Conservation (phyloP, 306 rosid genomes). For the Cucurbita maxima region DNA sequence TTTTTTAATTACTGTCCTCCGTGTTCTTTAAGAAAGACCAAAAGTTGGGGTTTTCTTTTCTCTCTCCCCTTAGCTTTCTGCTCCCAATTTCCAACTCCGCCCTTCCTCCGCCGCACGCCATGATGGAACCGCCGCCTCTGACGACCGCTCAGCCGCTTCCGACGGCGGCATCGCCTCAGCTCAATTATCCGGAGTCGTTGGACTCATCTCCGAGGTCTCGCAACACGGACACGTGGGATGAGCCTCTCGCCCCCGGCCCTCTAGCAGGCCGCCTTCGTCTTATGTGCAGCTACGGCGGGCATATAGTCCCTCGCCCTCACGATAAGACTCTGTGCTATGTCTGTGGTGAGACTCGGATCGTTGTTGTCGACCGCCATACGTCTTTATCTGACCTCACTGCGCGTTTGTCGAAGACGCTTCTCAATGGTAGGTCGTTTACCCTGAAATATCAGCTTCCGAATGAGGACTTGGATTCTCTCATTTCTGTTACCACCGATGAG, state of each 20-base stretch:
- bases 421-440: constrained; percentile 42
- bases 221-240: constrained; percentile 77
- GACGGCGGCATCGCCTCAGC: constrained; percentile 16
- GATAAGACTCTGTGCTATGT: constrained; percentile 89
- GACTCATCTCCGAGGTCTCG: constrained; percentile 87
- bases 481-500: constrained; percentile 82
- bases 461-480: constrained; percentile 84
- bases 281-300: constrained; percentile 97
- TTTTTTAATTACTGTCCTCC: constrained; percentile 3
- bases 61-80: background rate
- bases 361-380: constrained; percentile 57
- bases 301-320: constrained; percentile 91
- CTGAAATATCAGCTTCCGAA: constrained; percentile 86
- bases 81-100: background rate
- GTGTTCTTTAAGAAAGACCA: constrained; percentile 3
- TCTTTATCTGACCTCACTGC: constrained; percentile 54
- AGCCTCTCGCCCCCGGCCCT: constrained; percentile 32
- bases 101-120: constrained; percentile 6
- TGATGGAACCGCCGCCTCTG: constrained; percentile 23
- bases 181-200: constrained; percentile 46
- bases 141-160: constrained; percentile 15
- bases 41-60: background rate
- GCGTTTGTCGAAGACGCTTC: constrained; percentile 65
- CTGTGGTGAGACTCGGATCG: constrained; percentile 84
- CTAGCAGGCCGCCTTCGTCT: constrained; percentile 49